A percentile compares a stretch with the other conserved stretches of the same genome.
Evolutionary conservation across 1,139 yeast genomes (phyloP).

Genomic region (Kazachstania sp.): DNA sequence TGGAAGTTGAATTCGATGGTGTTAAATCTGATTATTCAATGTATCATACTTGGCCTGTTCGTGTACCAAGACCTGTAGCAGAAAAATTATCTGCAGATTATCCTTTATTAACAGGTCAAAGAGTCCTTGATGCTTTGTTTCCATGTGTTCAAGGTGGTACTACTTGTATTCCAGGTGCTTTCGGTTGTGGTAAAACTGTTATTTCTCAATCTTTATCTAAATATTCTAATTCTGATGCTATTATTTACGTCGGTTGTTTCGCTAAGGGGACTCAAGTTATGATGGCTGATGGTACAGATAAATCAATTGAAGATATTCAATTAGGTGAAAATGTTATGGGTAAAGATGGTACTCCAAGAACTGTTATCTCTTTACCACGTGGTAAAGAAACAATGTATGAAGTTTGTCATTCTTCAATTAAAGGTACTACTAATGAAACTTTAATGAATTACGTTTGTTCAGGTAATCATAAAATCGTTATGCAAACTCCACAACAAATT

Average conservation of each 20-base stretch:
- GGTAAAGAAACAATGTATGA: constrained; percentile 36
- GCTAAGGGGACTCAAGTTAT: constrained; percentile 35
- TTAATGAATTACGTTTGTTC: constrained; percentile 27
- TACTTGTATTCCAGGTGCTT: constrained; percentile 99
- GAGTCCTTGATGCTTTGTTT: constrained; percentile 94
- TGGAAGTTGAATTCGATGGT: constrained; percentile 94
- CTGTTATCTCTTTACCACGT: constrained; percentile 37
- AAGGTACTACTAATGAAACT: constrained; percentile 6
- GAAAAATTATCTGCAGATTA: constrained; percentile 86
- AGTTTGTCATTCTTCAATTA: constrained; percentile 20
- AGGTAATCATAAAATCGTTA: constrained; percentile 30
- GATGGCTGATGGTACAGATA: constrained; percentile 37
- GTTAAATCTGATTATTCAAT: constrained; percentile 70
- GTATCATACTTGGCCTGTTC: constrained; percentile 99
- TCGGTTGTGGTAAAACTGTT: constrained; percentile 98
- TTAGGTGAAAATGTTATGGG: constrained; percentile 39
- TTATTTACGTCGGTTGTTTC: constrained; percentile 79
- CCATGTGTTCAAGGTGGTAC: constrained; percentile 99
- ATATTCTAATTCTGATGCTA: constrained; percentile 93
- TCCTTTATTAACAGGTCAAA: constrained; percentile 96
- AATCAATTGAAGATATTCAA: constrained; percentile 31
- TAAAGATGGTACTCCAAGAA: constrained; percentile 36
- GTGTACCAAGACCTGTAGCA: constrained; percentile 98
- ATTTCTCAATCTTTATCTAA: constrained; percentile 96
- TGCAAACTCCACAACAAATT: constrained; percentile 7